phyloP scores from a whole-genome alignment of 1,284 basidiomycete species.

The Sporisorium sorghi region DNA sequence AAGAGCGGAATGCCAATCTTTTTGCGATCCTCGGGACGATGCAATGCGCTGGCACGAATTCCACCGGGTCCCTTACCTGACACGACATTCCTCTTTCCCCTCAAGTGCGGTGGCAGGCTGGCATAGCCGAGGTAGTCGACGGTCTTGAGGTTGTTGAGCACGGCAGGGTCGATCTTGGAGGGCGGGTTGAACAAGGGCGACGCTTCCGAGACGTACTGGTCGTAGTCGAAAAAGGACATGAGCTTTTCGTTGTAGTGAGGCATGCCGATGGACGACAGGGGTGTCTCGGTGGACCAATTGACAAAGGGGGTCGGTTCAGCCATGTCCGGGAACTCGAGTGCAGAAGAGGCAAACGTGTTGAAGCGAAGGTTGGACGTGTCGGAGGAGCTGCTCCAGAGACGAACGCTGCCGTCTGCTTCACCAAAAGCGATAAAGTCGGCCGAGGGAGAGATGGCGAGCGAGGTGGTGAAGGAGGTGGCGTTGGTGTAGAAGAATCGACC shows the following conservation, averaged over 20 bases:
- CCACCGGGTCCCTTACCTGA: slow-evolving; percentile 66
- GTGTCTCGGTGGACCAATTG: slow-evolving; percentile 85
- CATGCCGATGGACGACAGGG: slow-evolving; percentile 88
- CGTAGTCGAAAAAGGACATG: slow-evolving; percentile 79
- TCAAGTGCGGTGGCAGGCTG: slow-evolving; percentile 81
- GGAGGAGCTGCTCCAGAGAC: slow-evolving; percentile 79
- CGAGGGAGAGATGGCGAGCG: slow-evolving; percentile 83
- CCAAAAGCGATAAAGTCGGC: slow-evolving; percentile 93
- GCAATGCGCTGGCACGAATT: slow-evolving; percentile 47
- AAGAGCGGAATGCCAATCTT: slow-evolving; percentile 75
- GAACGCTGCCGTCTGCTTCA: slow-evolving; percentile 85
- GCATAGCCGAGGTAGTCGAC: slow-evolving; percentile 92
- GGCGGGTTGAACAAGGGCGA: slow-evolving; percentile 75
- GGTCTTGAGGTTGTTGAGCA: slow-evolving; percentile 81
- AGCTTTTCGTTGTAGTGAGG: slow-evolving; percentile 84
- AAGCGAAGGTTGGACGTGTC: slow-evolving; percentile 74
- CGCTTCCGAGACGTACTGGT: slow-evolving; percentile 56
- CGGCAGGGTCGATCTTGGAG: slow-evolving; percentile 80
- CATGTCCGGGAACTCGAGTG: slow-evolving; percentile 85
- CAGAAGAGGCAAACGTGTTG: slow-evolving; percentile 86
- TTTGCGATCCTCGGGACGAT: slow-evolving; percentile 59
- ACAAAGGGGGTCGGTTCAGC: slow-evolving; percentile 78
- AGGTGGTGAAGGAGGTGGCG: slow-evolving; percentile 79
- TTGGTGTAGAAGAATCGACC: slow-evolving; percentile 78
- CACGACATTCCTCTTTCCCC: slow-evolving; percentile 83